Conservation (phyloP, 2,329 filamentous ascomycete genomes). For the Colletotrichum aenigma region DNA sequence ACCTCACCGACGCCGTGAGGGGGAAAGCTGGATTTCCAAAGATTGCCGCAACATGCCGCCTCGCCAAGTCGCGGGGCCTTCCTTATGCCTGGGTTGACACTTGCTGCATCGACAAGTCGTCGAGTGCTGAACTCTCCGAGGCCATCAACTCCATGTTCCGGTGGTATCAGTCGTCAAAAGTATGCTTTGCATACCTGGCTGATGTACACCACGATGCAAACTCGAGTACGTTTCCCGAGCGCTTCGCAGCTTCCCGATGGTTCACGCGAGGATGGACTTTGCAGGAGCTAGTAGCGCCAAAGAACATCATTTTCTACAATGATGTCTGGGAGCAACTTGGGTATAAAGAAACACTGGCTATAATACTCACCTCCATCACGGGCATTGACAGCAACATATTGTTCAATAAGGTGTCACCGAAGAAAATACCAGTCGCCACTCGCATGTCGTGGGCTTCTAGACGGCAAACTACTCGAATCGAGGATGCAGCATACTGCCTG, state of each 20-base stretch:
- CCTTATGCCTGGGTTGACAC: neutral
- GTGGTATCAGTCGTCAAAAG: neutral
- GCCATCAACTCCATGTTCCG: neutral
- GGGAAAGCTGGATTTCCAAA: neutral
- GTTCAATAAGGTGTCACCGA: neutral
- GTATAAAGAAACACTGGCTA: neutral
- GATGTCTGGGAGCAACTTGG: neutral
- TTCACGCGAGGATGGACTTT: neutral
- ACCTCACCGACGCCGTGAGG: neutral
- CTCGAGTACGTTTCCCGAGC: neutral
- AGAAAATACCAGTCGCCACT: conserved; percentile 19
- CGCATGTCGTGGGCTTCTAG: conserved; percentile 31
- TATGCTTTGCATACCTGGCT: neutral
- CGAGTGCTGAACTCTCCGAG: neutral
- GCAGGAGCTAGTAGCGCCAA: neutral
- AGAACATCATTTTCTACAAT: neutral
- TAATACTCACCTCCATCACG: neutral
- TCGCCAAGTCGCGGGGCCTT: neutral
- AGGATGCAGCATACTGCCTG: conserved; percentile 30
- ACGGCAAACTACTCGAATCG: conserved; percentile 22
- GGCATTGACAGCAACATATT: neutral
- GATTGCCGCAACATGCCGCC: neutral
- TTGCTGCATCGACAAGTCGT: neutral
- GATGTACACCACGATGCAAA: neutral
- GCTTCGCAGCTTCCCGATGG: neutral